Conservation (phyloP, 2,329 filamentous ascomycete species). For the Colletotrichum tofieldiae region DNA sequence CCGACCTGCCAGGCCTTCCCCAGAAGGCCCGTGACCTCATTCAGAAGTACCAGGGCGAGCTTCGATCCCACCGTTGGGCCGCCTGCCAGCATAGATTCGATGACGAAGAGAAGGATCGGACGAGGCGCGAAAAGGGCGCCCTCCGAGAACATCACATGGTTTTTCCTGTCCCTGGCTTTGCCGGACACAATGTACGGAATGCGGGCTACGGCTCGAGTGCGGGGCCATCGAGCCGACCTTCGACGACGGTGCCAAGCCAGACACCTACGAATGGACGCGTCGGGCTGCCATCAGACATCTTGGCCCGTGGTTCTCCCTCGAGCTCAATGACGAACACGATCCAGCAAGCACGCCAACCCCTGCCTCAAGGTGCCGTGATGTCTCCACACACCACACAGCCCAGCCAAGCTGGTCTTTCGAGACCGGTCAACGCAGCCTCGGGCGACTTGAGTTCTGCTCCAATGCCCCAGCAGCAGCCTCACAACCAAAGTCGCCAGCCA, state of each 20-base stretch:
- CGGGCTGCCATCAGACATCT: background rate
- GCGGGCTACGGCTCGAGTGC: background rate
- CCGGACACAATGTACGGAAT: background rate
- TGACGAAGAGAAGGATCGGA: background rate
- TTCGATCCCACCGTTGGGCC: conserved; percentile 29
- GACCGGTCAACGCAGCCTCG: background rate
- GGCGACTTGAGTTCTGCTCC: conserved; percentile 20
- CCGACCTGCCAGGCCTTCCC: conserved; percentile 3
- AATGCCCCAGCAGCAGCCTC: conserved; percentile 19
- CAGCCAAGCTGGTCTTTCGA: background rate
- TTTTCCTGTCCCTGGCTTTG: conserved; percentile 14
- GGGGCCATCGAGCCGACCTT: background rate
- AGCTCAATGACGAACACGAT: background rate
- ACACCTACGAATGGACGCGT: background rate
- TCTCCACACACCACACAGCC: conserved; percentile 6
- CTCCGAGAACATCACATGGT: conserved; percentile 29
- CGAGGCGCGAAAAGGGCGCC: conserved; percentile 14
- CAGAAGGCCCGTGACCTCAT: conserved; percentile 21
- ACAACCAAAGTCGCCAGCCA: conserved; percentile 1
- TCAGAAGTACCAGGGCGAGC: conserved; percentile 26
- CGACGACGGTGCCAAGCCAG: background rate
- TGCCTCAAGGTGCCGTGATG: background rate
- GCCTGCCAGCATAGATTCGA: conserved; percentile 21
- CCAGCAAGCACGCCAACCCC: background rate
- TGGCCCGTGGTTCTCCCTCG: background rate